Evolutionary conservation across 352 stramenopile genomes (phyloP), one percentile per base, ranked within the genome.

Genomic region (Phytophthora pini): DNA sequence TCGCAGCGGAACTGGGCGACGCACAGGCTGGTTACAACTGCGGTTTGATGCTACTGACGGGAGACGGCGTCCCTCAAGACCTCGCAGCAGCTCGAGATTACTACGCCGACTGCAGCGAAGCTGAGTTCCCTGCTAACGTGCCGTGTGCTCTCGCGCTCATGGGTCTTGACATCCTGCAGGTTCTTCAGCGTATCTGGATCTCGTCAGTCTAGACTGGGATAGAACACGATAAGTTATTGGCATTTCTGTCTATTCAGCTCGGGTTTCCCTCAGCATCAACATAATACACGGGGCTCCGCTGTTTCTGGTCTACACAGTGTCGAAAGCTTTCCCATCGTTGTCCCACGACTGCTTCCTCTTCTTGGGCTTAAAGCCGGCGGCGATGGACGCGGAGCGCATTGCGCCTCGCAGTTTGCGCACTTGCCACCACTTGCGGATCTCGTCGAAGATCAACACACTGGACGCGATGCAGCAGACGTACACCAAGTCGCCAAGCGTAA

Each of bases 401-500:
- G 68, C 51, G 20, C 68, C 63, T 57, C 54, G 68, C 3, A 76
- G 52, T 5, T 77, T 70, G 27, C 76, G 82, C 46, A 83, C 61
- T 39, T 88, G 70, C 73, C 73, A 90, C 79, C 76, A 93, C 60
- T 99, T 99, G 17, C 97, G 86, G n/a, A 87, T 72, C 40, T 97
- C 97, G 68, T 99, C 96, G 15, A 99, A 84, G 47, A 98, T 68
- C 6, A 99, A 65, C 45, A 99, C 87, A 11, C 76, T 94, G 32
- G 95, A 99, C 36, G 96, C 94, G 31, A 99, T 90, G 43, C 76
- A 86, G 36, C 89, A 86, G 26, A 99, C 90, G 49, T 98, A 97
- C 11, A 93, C 51, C n/a, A 99, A 71, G 76, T 99, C 97, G 10
- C 63, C 63, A 7, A 95, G 48, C 29, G 89, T 89, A n/a, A 99